Base-by-base conservation (phyloP, 2,329 filamentous ascomycete species). In the Simplicillium aogashimaense region DNA sequence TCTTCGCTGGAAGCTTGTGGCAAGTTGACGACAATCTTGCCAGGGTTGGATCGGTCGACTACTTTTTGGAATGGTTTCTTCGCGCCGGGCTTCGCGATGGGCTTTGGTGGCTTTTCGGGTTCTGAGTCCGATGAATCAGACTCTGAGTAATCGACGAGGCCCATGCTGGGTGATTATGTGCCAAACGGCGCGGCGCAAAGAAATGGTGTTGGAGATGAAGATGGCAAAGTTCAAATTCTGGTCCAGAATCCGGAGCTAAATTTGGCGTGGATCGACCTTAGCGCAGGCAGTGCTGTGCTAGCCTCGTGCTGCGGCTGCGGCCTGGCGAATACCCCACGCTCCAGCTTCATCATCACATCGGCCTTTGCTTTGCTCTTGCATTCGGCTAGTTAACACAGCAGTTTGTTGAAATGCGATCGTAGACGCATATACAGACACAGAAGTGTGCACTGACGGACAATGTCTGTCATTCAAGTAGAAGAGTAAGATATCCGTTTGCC, bases 11-110 rank as follows among this genome's bases (percentile, higher is more conserved):
- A 56, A 31, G 68, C 54, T 15, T 76, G 69, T 3, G 86, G 80
- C 12, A 95, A 74, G 50, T 74, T 86, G 59, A 95, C 78, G 55
- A 81, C 72, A 60, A 95, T 94, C 63, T 89, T 94, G 61, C 83
- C 79, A 7, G 85, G 78, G 56, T 88, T 87, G 41, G 81, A 75
- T 56, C 83, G 78, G 63, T 92, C 83, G 61, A 94, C 78, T 41
- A 92, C 77, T 60, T 88, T 89, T 53, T 83, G 81, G 55, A 88
- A 83, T 14, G 76, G 65, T 43, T 81, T 74, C 59, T 86, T 75
- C 16, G 66, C 56, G 20, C 60, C 53, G 48, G 45, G 48, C 51
- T 66, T 58, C 16, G 56, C 40, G 35, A 48, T 48, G 7, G 54
- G 52, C 42, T 56, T 53, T 36, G 42, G 28, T 7, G 53, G 49